These are phyloP conservation scores for Theileria parva DNA, from an alignment of 169 alveolate genomes.

Conservation along the genomic window DNA sequence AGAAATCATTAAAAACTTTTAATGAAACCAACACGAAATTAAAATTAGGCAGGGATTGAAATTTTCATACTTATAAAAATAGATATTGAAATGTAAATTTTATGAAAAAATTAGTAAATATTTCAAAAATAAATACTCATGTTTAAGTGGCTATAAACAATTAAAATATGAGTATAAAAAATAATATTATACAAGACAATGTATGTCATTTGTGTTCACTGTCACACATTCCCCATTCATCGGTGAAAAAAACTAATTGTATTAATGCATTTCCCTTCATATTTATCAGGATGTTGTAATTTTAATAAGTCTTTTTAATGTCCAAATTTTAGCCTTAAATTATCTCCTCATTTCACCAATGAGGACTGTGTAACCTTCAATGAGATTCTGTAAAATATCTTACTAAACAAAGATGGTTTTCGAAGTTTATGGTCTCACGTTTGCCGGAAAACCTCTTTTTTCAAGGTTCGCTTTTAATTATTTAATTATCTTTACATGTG, in stretches of 20 bases:
- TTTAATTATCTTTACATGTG: neutral
- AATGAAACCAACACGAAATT: neutral
- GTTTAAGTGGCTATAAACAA: neutral
- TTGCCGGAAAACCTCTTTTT: constrained; percentile 68
- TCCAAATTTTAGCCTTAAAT: neutral
- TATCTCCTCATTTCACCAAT: neutral
- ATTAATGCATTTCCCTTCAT: neutral
- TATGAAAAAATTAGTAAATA: neutral
- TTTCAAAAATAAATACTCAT: neutral
- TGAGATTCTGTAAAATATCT: constrained; percentile 16
- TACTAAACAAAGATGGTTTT: constrained; percentile 16
- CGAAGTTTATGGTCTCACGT: constrained; percentile 65
- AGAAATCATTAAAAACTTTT: neutral
- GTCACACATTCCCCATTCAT: constrained; percentile 12
- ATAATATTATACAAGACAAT: neutral
- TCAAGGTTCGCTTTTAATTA: constrained; percentile 32
- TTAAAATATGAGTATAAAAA: too few relatives aligned
- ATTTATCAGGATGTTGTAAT: neutral
- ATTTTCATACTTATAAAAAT: neutral
- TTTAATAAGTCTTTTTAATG: neutral
- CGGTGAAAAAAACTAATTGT: neutral
- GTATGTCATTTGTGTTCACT: neutral
- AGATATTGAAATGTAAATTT: neutral
- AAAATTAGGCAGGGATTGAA: neutral
- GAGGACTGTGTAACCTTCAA: neutral